A percentile compares a stretch with the other conserved stretches of the same genome.
These are phyloP conservation scores for Omphalotus olearius DNA, from an alignment of 1,284 basidiomycete genomes.

Conservation along the genomic window DNA sequence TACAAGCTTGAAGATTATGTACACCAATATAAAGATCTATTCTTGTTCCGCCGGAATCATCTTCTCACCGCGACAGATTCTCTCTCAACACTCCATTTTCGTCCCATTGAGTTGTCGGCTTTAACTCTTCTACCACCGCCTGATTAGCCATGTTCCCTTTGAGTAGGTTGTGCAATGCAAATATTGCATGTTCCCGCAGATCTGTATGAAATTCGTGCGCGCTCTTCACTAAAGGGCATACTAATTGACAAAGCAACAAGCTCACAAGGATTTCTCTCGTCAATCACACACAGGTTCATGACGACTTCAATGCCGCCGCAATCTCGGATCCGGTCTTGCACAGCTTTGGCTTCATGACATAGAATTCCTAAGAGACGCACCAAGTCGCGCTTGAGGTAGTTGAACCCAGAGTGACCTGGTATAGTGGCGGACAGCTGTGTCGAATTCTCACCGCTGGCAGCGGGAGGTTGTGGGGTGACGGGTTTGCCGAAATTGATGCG, in stretches of 20 bases:
- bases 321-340: slow-evolving; percentile 70
- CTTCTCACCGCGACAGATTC: slow-evolving; percentile 20
- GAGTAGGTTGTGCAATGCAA: slow-evolving; percentile 77
- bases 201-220: slow-evolving; percentile 39
- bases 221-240: not conserved
- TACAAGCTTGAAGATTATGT: not conserved
- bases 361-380: slow-evolving; percentile 78
- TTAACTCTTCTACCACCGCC: slow-evolving; percentile 67
- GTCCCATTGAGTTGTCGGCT: slow-evolving; percentile 56
- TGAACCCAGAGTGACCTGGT: slow-evolving; percentile 60
- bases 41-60: slow-evolving; percentile 1
- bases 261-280: slow-evolving; percentile 86
- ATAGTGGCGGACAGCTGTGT: slow-evolving; percentile 9
- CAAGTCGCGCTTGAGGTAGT: slow-evolving; percentile 78
- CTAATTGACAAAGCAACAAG: slow-evolving; percentile 2
- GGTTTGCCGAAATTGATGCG: slow-evolving; percentile 71
- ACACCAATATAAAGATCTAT: no score
- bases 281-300: slow-evolving; percentile 83
- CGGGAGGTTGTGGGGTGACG: slow-evolving; percentile 24
- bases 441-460: slow-evolving; percentile 20
- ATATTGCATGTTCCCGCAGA: slow-evolving; percentile 85
- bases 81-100: slow-evolving; percentile 53
- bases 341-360: slow-evolving; percentile 52
- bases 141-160: slow-evolving; percentile 77
- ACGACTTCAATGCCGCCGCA: slow-evolving; percentile 75